Base-by-base conservation (phyloP, 305 asterid genomes). In the Ajuga reptans region DNA sequence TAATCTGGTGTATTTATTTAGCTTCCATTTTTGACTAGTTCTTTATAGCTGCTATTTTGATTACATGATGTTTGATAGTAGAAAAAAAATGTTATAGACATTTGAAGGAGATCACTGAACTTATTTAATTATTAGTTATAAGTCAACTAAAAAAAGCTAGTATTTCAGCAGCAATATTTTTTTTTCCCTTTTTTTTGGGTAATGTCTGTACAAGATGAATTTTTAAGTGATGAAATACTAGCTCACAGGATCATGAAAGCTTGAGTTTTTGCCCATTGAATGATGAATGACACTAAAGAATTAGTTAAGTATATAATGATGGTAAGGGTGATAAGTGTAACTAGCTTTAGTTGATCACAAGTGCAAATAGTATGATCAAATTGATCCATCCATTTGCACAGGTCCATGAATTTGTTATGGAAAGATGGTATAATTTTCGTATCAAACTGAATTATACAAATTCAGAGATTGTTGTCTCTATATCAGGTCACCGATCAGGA, bases 401-500 rank as follows among this genome's bases (percentile, higher is more conserved):
- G 11, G 12, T 17, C 52, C 68, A 2, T 60, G 34, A 33, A 76
- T 57, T 6, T 33, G 1, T 33, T 15, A 31, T 39, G 27, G 45
- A 49, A 56, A 37, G 42, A 39, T 1, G 9, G 9, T 39, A 9
- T n/a, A n/a, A 3, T 33, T 60, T 56, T 29, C 4, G 12, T 64
- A 29, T 50, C 21, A 53, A 16, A 39, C 24, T 52, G 42, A 53
- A 41, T 15, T n/a, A n/a, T 10, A 52, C 49, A 27, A 80, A 72
- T 33, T 64, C 37, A 80, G 49, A 67, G 67, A 62, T 68, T 53
- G 46, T 4, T 29, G 5, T 75, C 24, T 84, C 14, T 60, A 29
- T 79, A 55, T 79, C 71, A 90, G 98, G 92, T 92, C 3, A 84
- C 91, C 1, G 83, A 76, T 68, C 98, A 86, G 80, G 98, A 92